These are phyloP conservation scores for Cutaneotrichosporon cyanovorans DNA, from an alignment of 1,284 basidiomycete species.

Conservation along the genomic window DNA sequence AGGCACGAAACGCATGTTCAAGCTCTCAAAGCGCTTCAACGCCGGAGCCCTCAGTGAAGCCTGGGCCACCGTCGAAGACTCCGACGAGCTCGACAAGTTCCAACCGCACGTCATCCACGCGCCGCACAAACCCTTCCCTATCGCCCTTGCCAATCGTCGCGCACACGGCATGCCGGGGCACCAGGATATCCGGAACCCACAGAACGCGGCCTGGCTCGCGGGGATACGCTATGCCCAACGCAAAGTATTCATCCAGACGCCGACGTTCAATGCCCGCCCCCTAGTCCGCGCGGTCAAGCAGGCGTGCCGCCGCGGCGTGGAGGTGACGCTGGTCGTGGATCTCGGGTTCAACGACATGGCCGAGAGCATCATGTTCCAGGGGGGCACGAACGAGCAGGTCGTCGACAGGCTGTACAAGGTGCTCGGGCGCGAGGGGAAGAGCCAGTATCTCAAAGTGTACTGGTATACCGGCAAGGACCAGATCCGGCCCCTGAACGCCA, in stretches of 20 bases:
- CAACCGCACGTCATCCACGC: conserved; percentile 55
- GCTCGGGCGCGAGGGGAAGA: conserved; percentile 51
- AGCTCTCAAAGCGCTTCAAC: conserved; percentile 45
- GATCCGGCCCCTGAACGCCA: conserved; percentile 62
- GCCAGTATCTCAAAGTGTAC: conserved; percentile 57
- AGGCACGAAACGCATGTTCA: conserved; percentile 40
- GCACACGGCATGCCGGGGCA: conserved; percentile 54
- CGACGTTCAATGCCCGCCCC: conserved; percentile 66
- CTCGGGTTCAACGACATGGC: conserved; percentile 65
- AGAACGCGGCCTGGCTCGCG: conserved; percentile 69
- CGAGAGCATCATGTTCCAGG: conserved; percentile 39
- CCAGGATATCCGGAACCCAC: conserved; percentile 56
- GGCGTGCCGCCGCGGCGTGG: conserved; percentile 60
- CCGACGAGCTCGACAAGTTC: conserved; percentile 49
- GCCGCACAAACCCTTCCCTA: conserved; percentile 59
- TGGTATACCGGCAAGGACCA: conserved; percentile 57
- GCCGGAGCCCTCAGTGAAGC: conserved; percentile 48
- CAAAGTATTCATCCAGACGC: conserved; percentile 69
- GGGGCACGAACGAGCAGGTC: conserved; percentile 71
- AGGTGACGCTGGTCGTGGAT: conserved; percentile 58
- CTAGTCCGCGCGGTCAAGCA: conserved; percentile 60
- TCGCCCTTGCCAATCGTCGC: conserved; percentile 63
- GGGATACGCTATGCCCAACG: conserved; percentile 60
- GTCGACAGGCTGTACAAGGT: conserved; percentile 58
- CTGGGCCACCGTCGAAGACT: conserved; percentile 49